phyloP scores from a whole-genome alignment of 805 yeast genomes.

The Nadsonia fulvescens region DNA sequence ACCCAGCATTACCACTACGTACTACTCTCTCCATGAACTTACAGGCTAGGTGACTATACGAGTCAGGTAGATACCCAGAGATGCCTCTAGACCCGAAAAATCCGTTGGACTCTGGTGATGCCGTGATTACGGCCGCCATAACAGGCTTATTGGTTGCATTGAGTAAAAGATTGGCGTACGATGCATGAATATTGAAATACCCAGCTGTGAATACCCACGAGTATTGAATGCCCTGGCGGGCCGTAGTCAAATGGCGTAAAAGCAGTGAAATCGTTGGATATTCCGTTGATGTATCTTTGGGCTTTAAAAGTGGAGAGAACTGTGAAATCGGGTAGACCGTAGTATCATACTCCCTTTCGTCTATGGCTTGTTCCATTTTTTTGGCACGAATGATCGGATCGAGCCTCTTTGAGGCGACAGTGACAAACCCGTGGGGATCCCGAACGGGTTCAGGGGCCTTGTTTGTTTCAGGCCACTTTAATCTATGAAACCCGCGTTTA shows the following conservation, averaged over 20 bases:
- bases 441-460: slow-evolving; percentile 40
- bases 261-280: slow-evolving; percentile 47
- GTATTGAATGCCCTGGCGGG: no score
- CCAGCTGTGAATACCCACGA: slow-evolving; percentile 91
- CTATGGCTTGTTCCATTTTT: no score
- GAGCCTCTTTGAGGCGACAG: slow-evolving; percentile 31
- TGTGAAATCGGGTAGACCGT: slow-evolving; percentile 83
- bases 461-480: slow-evolving; percentile 55
- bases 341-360: slow-evolving; percentile 27
- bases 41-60: slow-evolving; percentile 62
- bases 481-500: slow-evolving; percentile 31
- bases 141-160: slow-evolving; percentile 31
- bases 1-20: slow-evolving; percentile 18
- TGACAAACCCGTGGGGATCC: slow-evolving; percentile 13
- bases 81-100: slow-evolving; percentile 74
- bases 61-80: slow-evolving; percentile 67
- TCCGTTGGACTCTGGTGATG: slow-evolving; percentile 87
- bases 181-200: slow-evolving; percentile 79
- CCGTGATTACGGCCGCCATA: slow-evolving; percentile 76
- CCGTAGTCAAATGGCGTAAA: slow-evolving; percentile 37
- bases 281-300: slow-evolving; percentile 69
- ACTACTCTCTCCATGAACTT: slow-evolving; percentile 40
- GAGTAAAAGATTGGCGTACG: slow-evolving; percentile 37
- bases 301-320: slow-evolving; percentile 59
- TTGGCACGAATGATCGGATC: slow-evolving; percentile 37